Evolutionary conservation across 768 basidiomycete species (phyloP), one percentile per base, ranked within the genome.

Genomic region (Serendipita sp.): DNA sequence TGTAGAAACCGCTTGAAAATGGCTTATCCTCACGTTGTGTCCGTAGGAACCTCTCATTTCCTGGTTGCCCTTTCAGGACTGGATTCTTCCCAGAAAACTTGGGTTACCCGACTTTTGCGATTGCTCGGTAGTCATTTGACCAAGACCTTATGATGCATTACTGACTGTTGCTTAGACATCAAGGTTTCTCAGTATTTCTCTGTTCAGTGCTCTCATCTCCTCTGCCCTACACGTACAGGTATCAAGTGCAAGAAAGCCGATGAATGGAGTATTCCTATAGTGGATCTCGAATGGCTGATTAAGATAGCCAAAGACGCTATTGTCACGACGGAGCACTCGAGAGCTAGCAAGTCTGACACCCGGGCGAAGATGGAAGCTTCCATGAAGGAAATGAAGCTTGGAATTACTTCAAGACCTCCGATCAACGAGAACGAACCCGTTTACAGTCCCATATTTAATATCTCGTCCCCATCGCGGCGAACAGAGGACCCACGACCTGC

Each of bases 241-340:
- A 76, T 78, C 28, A 95, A 96, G 71, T 89, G 81, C 62, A 81
- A 85, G 15, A 90, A 86, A 71, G 91, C 92, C 1, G 70, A 72
- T 44, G 83, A 89, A 71, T 95, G 93, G 92, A 78, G 78, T 13
- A 80, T 87, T 5, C 84, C 85, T 0, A 82, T 89, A n/a, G 78
- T 94, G 23, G 77, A 79, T 44, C 76, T 86, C 72, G 76, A 75
- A 7, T 96, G 91, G 91, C 71, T 96, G 16, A 76, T 77, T 11
- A 75, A 76, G 0, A 81, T 90, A 67, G 84, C 80, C 7, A 71
- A 69, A 32, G 78, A 74, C 0, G 89, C 87, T 0, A 58, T 52
- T 1, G 32, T 73, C 23, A 23, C 2, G 66, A 69, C 34, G 65
- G 16, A 23, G 23, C 23, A 23, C 23, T 23, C 23, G 23, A 23